phyloP scores from a whole-genome alignment of 768 basidiomycete species.

The Suillus lakei region DNA sequence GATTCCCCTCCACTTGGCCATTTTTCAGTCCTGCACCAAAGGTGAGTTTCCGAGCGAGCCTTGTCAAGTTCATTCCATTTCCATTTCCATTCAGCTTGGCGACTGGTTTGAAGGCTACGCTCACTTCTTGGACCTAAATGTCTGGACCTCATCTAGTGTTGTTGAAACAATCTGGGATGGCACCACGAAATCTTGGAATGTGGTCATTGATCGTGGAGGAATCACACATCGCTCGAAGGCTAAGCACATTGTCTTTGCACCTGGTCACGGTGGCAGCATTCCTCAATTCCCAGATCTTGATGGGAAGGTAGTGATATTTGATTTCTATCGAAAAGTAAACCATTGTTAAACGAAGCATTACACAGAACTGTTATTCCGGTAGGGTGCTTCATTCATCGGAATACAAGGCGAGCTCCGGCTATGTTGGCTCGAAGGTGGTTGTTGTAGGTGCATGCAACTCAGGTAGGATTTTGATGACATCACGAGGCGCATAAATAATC shows the following conservation, averaged over 20 bases:
- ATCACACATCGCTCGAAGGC: constrained; percentile 39
- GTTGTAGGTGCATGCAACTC: constrained; percentile 70
- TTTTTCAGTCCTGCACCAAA: constrained; percentile 54
- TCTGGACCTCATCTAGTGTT: constrained; percentile 58
- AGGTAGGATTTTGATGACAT: constrained; percentile 34
- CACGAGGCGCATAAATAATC: neutral
- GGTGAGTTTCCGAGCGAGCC: constrained; percentile 27
- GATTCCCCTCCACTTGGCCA: constrained; percentile 61
- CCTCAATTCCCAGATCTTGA: constrained; percentile 51
- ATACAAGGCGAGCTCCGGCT: constrained; percentile 49
- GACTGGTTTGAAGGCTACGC: constrained; percentile 71
- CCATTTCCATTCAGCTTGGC: constrained; percentile 44
- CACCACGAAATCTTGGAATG: constrained; percentile 45
- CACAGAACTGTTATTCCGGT: constrained; percentile 56
- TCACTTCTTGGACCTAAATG: constrained; percentile 58
- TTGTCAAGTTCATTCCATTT: neutral
- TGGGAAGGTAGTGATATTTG: constrained; percentile 40
- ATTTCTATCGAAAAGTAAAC: neutral
- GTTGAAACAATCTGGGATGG: constrained; percentile 38
- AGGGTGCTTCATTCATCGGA: constrained; percentile 55
- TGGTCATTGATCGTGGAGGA: constrained; percentile 38
- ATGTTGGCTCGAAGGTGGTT: constrained; percentile 64
- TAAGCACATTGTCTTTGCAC: constrained; percentile 60
- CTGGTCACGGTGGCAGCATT: constrained; percentile 53
- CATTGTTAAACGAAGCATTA: neutral